Evolutionary conservation across 805 yeast species (phyloP).

Genomic region (Deakozyma indianensis): DNA sequence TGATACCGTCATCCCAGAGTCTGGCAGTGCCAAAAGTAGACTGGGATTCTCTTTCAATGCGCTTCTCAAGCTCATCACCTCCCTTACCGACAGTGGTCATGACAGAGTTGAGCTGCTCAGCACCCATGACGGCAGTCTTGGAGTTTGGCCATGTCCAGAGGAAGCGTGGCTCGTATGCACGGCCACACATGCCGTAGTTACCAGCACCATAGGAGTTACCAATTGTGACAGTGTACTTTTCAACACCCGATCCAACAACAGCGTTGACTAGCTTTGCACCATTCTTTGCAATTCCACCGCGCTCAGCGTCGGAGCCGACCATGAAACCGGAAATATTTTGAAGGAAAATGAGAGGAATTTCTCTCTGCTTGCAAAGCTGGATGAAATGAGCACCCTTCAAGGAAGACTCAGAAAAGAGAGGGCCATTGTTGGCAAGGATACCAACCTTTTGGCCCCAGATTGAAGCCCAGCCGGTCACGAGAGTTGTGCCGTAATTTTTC

Average conservation of each 20-base stretch:
- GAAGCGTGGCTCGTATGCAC: conserved; percentile 20
- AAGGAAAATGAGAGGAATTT: conserved; percentile 18
- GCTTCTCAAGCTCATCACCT: conserved; percentile 10
- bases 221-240: conserved; percentile 18
- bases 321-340: conserved; percentile 21
- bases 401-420: conserved; percentile 18
- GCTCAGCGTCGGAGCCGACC: conserved; percentile 22
- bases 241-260: conserved; percentile 21
- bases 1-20: conserved; percentile 21
- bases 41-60: conserved; percentile 16
- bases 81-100: conserved; percentile 17
- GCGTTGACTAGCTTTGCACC: conserved; percentile 21
- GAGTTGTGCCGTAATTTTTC: conserved; percentile 16
- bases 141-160: conserved; percentile 22
- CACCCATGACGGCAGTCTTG: conserved; percentile 21
- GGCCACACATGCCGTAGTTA: conserved; percentile 22
- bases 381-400: conserved; percentile 21
- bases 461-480: conserved; percentile 17
- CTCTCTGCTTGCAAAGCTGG: conserved; percentile 20
- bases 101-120: conserved; percentile 20
- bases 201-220: conserved; percentile 23
- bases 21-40: conserved; percentile 18
- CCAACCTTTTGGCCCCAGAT: conserved; percentile 20
- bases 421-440: conserved; percentile 20
- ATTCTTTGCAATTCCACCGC: conserved; percentile 21